Base-by-base conservation (phyloP, 2,329 filamentous ascomycete species). In the Colletotrichum cereale region DNA sequence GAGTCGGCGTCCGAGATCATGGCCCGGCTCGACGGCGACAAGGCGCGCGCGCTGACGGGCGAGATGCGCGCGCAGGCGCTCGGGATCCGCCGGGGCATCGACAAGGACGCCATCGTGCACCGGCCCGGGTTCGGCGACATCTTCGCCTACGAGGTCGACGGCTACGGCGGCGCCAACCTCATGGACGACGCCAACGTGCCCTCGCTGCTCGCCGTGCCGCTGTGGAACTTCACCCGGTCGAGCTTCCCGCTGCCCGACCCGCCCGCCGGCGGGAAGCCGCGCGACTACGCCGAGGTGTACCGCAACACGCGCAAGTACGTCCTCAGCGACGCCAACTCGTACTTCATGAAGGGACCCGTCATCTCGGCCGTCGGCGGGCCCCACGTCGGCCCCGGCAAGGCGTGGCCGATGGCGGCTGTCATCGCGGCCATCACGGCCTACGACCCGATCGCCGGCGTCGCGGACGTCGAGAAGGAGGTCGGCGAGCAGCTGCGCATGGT, bases 271-370 rank as follows among this genome's bases (percentile, higher is more conserved):
- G 66, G 40, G 34, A 64, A 68, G 69, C 78, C 90, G 0, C 82
- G 86, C 14, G 80, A 84, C 31, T 84, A 88, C 36, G 89, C 95
- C 75, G 75, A 86, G 6, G 85, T 92, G 2, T 97, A 97, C 79
- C 88, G 92, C 77, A 94, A 93, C 79, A 97, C 94, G 0, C 88
- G 95, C 67, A 87, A 87, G 66, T 96, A 95, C 87, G 90, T 96
- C 70, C 87, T 97, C 29, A 89, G 89, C 68, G 88, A 89, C 66
- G 89, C 89, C 0, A 97, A 97, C 77, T 93, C 94, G 0, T 97
- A 96, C 80, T 97, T 88, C 75, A 84, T 93, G 62, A 84, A 85
- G 21, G 93, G 93, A 0, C 82, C 85, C 0, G 87, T 86, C 0
- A 92, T 96, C 77, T 89, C 88, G 5, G 92, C 91, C 2, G 92